Evolutionary conservation across 345 rosid genomes (phyloP).

Genomic region (Pugionium dolabratum): DNA sequence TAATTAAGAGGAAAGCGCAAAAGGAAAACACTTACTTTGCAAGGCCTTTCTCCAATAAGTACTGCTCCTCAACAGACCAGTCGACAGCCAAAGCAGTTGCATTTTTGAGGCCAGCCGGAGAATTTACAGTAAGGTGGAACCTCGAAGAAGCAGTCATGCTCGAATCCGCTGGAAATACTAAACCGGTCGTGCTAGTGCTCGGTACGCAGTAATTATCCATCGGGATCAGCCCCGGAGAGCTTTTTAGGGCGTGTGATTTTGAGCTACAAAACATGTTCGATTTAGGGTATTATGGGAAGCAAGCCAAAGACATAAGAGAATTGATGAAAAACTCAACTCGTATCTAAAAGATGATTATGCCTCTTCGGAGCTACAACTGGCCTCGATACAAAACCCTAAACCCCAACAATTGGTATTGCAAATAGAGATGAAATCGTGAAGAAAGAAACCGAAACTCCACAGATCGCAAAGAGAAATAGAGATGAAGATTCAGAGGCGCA

Average conservation of each 20-base stretch:
- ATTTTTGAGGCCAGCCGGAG: conserved; percentile 34
- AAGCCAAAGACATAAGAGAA: not conserved
- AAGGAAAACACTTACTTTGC: conserved; percentile 46
- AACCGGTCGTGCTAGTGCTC: conserved; percentile 36
- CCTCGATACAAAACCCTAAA: conserved; percentile 33
- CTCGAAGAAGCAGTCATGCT: conserved; percentile 34
- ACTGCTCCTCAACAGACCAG: conserved; percentile 85
- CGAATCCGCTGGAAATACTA: conserved; percentile 38
- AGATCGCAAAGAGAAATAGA: conserved; percentile 12
- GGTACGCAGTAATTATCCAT: conserved; percentile 39
- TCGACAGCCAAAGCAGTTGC: conserved; percentile 75
- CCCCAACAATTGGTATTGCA: conserved; percentile 6
- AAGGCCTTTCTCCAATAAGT: conserved; percentile 73
- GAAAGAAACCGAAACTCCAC: not conserved
- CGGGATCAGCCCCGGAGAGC: conserved; percentile 34
- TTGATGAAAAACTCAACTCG: conserved; percentile 36
- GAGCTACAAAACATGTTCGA: conserved; percentile 14
- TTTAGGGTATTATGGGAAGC: conserved; percentile 31
- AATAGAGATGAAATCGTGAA: conserved; percentile 23
- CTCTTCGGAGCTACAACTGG: conserved; percentile 1
- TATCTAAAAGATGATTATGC: not conserved
- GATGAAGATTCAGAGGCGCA: not conserved
- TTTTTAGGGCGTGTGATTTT: not conserved
- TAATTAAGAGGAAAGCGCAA: not conserved
- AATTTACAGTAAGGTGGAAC: conserved; percentile 35